Evolutionary conservation across 2,329 filamentous ascomycete genomes (phyloP), one percentile per base, ranked within the genome.

Genomic region (Penicillium olsonii): DNA sequence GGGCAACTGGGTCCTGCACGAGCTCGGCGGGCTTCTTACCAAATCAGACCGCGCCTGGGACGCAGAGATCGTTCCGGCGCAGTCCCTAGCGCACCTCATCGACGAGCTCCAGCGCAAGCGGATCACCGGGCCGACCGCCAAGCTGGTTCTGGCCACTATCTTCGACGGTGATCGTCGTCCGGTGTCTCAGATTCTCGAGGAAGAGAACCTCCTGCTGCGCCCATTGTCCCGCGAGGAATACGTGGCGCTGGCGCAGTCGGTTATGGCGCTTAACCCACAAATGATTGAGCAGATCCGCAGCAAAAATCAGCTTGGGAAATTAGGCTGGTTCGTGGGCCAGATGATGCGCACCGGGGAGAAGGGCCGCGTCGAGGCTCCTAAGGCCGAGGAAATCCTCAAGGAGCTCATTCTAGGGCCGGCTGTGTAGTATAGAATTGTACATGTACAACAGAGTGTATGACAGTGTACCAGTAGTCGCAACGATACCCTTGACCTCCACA

Each of bases 1-100:
- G 5, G 81, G 77, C n/a, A 87, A 87, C 56, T 87, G 84, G 87
- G 84, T 88, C 38, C 77, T 91, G 24, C 87, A 92, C 62, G 87
- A 91, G 62, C 77, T 91, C 2, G 88, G 87, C 7, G 84, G 85
- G 2, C 71, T 90, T 10, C 57, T 77, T 29, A 70, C 72, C 50
- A 84, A 82, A 11, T 78, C 81, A 1, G 80, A 82, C 45, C 59
- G 66, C 18, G 48, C 62, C 14, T 78, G 74, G 73, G 64, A 72
- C 50, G 47, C 63, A 14, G 57, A 68, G 27, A 63, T 65, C 4
- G 69, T 79, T 14, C 59, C 75, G 44, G 66, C 76, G 52, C 54
- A 66, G 51, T 58, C 71, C 53, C 67, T 81, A 12, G 78, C 75
- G 2, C 57, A 69, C 14, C 67, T 82, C 7, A 67, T 82, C 22